Evolutionary conservation across 2,329 filamentous ascomycete species (phyloP), one percentile per base, ranked within the genome.

Genomic region (Bipolaris sorokiniana): DNA sequence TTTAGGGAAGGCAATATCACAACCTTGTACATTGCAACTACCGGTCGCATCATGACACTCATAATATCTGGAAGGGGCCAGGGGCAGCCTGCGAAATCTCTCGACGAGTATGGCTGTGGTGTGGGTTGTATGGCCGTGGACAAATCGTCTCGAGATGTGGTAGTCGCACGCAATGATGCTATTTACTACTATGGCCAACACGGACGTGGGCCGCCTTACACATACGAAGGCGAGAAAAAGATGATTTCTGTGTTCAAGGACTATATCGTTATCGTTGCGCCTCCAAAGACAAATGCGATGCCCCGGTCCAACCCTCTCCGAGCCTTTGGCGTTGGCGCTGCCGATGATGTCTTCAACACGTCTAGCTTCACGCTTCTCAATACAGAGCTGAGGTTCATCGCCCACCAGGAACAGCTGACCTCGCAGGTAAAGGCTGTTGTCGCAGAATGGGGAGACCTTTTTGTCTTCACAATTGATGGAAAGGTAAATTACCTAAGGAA

Each of bases 71-170:
- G 92, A 22, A 89, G 90, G 75, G 93, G 93, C 1, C 93, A 97
- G 76, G 92, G 93, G 15, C 90, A 96, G 65, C 90, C 93, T 4
- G 90, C 94, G 3, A 90, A 93, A 64, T 91, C 91, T 0, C 83
- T 98, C 16, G 95, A 98, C 73, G 93, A 98, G 71, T 83, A 86
- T 16, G 95, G 95, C 1, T 98, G 94, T 71, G 93, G 86, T 10
- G 87, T 96, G n/a, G 93, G 92, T 1, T 99, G 96, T 76, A 97
- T 99, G 91, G 90, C 92, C 0, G 83, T 94, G 11, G 92, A 97
- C 74, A 86, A 85, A 59, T 84, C 85, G 60, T 90, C 88, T 0
- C 91, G 90, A 5, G 91, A 97, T 63, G 88, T 99, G 18, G 86
- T 99, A 3, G 89, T 99, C n/a, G 95, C 90, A 1, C 84, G 95